Evolutionary conservation across 306 rosid species (phyloP).

Genomic region (Acacia melanoxylon): DNA sequence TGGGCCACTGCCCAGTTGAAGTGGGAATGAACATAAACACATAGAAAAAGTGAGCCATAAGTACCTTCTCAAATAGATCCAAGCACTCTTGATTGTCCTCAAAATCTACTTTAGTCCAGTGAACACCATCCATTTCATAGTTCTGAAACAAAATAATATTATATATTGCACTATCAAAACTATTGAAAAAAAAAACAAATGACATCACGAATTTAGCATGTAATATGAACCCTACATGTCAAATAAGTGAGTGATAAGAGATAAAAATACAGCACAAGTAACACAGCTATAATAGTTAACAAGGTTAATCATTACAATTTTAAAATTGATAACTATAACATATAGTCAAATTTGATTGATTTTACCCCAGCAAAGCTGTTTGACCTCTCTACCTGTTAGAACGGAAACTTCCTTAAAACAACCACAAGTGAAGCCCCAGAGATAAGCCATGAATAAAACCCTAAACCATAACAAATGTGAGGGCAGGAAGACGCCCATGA

Average conservation of each 20-base stretch:
- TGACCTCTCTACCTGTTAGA: background rate
- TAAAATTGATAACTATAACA: background rate
- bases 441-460: background rate
- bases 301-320: background rate
- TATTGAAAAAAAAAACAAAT: background rate
- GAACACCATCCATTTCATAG: slow-evolving; percentile 72
- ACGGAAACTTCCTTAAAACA: background rate
- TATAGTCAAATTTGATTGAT: background rate
- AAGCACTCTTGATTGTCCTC: slow-evolving; percentile 92
- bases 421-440: background rate
- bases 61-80: slow-evolving; percentile 95
- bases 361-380: background rate
- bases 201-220: background rate
- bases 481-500: background rate
- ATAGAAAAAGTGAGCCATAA: slow-evolving; percentile 24
- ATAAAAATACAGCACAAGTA: background rate
- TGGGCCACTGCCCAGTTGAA: slow-evolving; percentile 7
- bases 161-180: slow-evolving; percentile 23
- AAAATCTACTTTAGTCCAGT: slow-evolving; percentile 65
- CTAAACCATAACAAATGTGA: background rate
- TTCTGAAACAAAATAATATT: slow-evolving; percentile 54
- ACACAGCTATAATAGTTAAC: background rate
- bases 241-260: background rate
- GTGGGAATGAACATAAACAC: slow-evolving; percentile 20
- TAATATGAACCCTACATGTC: background rate